Percentiles rank a stretch among this genome's conserved stretches.
Evolutionary conservation across 495 filamentous ascomycete species (phyloP).

Genomic region (Aspergillus conjunctus): DNA sequence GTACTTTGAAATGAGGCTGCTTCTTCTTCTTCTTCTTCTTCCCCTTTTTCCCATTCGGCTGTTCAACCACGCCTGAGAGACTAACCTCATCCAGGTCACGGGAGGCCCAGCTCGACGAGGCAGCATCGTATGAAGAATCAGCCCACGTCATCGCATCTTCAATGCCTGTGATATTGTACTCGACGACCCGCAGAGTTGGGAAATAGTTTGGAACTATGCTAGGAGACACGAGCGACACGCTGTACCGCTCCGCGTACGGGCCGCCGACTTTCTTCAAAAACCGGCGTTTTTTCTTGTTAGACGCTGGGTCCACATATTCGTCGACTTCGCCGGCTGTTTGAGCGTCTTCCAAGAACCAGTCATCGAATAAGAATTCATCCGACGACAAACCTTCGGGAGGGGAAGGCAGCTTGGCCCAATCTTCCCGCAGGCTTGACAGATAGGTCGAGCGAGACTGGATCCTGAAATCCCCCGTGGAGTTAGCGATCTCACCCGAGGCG

Average conservation of each 20-base stretch:
- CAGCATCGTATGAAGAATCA: slow-evolving; percentile 23
- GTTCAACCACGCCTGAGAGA: slow-evolving; percentile 16
- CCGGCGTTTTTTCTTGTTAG: slow-evolving; percentile 51
- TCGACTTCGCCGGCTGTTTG: slow-evolving; percentile 23
- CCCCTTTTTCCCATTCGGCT: slow-evolving; percentile 54
- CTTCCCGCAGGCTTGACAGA: slow-evolving; percentile 71
- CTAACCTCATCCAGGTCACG: slow-evolving; percentile 14
- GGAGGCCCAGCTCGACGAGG: background rate
- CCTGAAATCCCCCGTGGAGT: slow-evolving; percentile 47
- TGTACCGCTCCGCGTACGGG: slow-evolving; percentile 80
- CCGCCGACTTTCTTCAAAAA: slow-evolving; percentile 73
- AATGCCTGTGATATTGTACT: slow-evolving; percentile 90
- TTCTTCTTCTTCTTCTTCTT: slow-evolving; percentile 57
- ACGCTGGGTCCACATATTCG: slow-evolving; percentile 5
- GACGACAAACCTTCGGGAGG: slow-evolving; percentile 40
- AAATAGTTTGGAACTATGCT: slow-evolving; percentile 94
- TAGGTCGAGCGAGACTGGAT: slow-evolving; percentile 72
- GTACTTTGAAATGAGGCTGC: slow-evolving; percentile 64
- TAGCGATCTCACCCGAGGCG: slow-evolving; percentile 10
- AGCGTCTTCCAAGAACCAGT: slow-evolving; percentile 4
- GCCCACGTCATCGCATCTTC: slow-evolving; percentile 54
- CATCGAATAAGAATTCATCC: slow-evolving; percentile 16
- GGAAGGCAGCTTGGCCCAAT: slow-evolving; percentile 75
- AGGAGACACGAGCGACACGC: slow-evolving; percentile 73
- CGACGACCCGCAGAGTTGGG: slow-evolving; percentile 79